Evolutionary conservation across 441 rosid genomes (phyloP).

Genomic region (Populus hybrid): DNA sequence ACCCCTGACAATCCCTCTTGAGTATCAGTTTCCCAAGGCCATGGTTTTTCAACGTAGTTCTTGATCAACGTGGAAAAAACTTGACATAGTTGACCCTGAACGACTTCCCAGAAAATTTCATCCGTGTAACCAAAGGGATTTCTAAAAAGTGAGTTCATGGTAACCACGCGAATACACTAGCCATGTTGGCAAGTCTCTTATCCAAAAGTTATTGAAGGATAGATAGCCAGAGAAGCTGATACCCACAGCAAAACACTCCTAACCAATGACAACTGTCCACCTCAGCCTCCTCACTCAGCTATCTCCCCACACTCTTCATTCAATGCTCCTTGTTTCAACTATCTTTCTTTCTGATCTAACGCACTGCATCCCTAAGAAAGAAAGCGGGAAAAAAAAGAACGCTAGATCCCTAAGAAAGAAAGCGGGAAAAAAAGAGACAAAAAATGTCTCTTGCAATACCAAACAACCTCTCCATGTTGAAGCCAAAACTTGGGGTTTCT

Average conservation of each 20-base stretch:
- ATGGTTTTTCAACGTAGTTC: too few relatives aligned
- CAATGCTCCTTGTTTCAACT: neutral
- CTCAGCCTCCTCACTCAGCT: slow-evolving; percentile 34
- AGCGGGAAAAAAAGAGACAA: too few relatives aligned
- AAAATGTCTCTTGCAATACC: slow-evolving; percentile 83
- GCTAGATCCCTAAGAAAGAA: too few relatives aligned
- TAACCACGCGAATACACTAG: neutral
- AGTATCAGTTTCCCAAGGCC: too few relatives aligned
- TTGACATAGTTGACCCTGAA: too few relatives aligned
- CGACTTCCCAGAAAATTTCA: too few relatives aligned
- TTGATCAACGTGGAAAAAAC: too few relatives aligned
- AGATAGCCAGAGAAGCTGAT: slow-evolving; percentile 21
- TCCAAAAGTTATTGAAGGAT: slow-evolving; percentile 2
- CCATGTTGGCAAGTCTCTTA: slow-evolving; percentile 7
- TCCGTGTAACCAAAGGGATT: too few relatives aligned
- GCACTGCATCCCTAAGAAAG: too few relatives aligned
- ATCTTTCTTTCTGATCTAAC: neutral
- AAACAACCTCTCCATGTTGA: slow-evolving; percentile 63
- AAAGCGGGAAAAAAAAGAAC: too few relatives aligned
- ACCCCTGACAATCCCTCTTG: too few relatives aligned
- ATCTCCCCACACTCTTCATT: slow-evolving; percentile 12
- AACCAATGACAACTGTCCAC: slow-evolving; percentile 55
- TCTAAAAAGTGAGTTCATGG: too few relatives aligned
- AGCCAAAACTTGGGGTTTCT: slow-evolving; percentile 43
- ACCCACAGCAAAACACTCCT: slow-evolving; percentile 3